phyloP scores from a whole-genome alignment of 2,329 filamentous ascomycete genomes.

The Metarhizium sp. region DNA sequence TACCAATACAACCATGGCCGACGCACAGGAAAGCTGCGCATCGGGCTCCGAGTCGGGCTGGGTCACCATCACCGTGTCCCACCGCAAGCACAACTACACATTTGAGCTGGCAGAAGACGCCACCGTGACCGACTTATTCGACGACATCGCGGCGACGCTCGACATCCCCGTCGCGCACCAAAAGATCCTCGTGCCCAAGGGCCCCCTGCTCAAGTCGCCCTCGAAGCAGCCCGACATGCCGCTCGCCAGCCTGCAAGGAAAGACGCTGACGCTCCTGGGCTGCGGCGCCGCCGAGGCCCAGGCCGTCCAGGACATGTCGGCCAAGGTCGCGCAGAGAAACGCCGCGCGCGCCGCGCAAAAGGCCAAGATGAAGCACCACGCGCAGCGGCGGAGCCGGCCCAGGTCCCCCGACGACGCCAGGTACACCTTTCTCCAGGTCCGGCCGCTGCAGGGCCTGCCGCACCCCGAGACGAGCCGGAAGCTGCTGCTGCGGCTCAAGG shows the following conservation, averaged over 20 bases:
- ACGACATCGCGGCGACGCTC: slow-evolving; percentile 44
- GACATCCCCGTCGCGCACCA: slow-evolving; percentile 54
- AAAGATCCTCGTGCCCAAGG: slow-evolving; percentile 58
- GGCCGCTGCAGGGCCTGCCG: slow-evolving; percentile 69
- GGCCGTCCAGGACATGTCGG: slow-evolving; percentile 39
- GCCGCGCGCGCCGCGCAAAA: slow-evolving; percentile 25
- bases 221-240: slow-evolving; percentile 48
- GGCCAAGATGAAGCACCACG: slow-evolving; percentile 16
- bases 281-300: slow-evolving; percentile 50
- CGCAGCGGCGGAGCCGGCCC: slow-evolving; percentile 4
- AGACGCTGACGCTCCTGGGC: slow-evolving; percentile 58
- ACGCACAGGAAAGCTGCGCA: slow-evolving; percentile 7
- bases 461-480: slow-evolving; percentile 59
- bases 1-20: background rate
- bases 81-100: slow-evolving; percentile 36
- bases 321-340: slow-evolving; percentile 39
- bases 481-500: slow-evolving; percentile 66
- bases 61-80: slow-evolving; percentile 35
- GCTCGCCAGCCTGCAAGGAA: slow-evolving; percentile 38
- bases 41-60: slow-evolving; percentile 14
- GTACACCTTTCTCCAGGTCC: slow-evolving; percentile 76
- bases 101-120: slow-evolving; percentile 34
- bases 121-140: slow-evolving; percentile 49
- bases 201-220: slow-evolving; percentile 54
- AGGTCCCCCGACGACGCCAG: slow-evolving; percentile 40